A percentile compares a stretch with the other conserved stretches of the same genome.
Conservation (phyloP, 805 yeast species). For the Wilhelminamyces savonicus region DNA sequence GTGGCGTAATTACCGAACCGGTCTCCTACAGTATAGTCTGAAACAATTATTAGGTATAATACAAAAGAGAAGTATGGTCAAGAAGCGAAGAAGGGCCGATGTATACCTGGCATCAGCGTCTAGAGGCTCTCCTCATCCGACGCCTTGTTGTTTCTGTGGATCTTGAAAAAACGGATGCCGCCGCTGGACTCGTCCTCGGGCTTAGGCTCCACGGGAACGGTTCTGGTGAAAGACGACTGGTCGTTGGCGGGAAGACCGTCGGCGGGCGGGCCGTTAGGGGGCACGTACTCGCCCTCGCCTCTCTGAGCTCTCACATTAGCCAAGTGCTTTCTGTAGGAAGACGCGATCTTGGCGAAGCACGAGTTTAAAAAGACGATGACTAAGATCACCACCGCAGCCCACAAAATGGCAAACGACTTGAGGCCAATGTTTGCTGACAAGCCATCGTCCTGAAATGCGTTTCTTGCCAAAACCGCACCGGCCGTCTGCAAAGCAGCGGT, state of each 20-base stretch:
- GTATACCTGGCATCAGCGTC: too few species aligned
- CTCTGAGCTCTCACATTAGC: slow-evolving; percentile 26
- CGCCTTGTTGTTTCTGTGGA: slow-evolving; percentile 47
- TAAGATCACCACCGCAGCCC: slow-evolving; percentile 62
- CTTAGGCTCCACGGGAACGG: slow-evolving; percentile 17
- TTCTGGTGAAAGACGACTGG: slow-evolving; percentile 38
- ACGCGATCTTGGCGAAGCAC: slow-evolving; percentile 44
- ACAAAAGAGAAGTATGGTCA: too few species aligned
- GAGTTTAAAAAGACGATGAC: slow-evolving; percentile 45
- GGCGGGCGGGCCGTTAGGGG: slow-evolving; percentile 11
- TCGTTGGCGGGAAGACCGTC: slow-evolving; percentile 27
- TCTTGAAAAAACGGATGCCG: slow-evolving; percentile 74
- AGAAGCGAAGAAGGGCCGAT: too few species aligned
- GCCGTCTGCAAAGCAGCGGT: slow-evolving; percentile 74
- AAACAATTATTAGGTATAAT: too few species aligned
- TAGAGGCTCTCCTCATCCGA: slow-evolving; percentile 41
- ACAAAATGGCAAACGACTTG: slow-evolving; percentile 52
- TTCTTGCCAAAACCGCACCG: slow-evolving; percentile 65
- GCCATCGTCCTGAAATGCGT: slow-evolving; percentile 51
- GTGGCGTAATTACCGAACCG: too few species aligned
- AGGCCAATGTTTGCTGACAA: slow-evolving; percentile 47
- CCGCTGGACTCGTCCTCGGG: slow-evolving; percentile 38
- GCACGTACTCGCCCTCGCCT: slow-evolving; percentile 14
- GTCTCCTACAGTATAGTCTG: too few species aligned
- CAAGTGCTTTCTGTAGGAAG: slow-evolving; percentile 47